Conservation (phyloP, 75 land plant species). For the Picea glauca region DNA sequence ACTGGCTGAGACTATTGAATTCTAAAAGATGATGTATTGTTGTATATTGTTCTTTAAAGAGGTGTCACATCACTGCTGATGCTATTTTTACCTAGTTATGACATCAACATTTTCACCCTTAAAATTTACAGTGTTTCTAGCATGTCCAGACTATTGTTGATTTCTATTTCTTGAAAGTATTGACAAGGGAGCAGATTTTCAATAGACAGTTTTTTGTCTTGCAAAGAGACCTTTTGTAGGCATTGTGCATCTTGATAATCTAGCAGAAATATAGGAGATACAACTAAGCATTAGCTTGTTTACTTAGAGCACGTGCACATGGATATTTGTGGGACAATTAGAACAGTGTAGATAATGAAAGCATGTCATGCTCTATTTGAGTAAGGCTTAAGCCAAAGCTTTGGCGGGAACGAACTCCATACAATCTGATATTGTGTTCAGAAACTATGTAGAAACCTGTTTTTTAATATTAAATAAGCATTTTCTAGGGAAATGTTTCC, state of each 20-base stretch:
- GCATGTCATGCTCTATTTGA: neutral
- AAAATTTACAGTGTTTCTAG: no score
- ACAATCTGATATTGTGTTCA: neutral
- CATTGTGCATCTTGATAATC: neutral
- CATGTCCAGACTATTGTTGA: no score
- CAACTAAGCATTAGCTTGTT: neutral
- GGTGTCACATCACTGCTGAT: no score
- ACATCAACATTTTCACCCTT: no score
- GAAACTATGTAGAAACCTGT: neutral
- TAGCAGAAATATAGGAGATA: neutral
- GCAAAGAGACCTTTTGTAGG: neutral
- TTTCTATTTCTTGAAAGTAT: no score
- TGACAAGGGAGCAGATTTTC: no score
- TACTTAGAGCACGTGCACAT: neutral
- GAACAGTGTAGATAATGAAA: neutral
- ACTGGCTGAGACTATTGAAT: no score
- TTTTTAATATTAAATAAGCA: neutral
- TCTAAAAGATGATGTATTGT: no score
- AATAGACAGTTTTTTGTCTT: neutral
- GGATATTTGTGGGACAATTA: neutral
- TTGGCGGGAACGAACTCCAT: neutral
- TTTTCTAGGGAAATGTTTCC: neutral
- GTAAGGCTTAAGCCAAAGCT: neutral
- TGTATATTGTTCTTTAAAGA: no score
- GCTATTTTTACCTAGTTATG: no score